These are phyloP conservation scores for Epichloe sibirici DNA, from an alignment of 2,329 filamentous ascomycete genomes.

Conservation along the genomic window DNA sequence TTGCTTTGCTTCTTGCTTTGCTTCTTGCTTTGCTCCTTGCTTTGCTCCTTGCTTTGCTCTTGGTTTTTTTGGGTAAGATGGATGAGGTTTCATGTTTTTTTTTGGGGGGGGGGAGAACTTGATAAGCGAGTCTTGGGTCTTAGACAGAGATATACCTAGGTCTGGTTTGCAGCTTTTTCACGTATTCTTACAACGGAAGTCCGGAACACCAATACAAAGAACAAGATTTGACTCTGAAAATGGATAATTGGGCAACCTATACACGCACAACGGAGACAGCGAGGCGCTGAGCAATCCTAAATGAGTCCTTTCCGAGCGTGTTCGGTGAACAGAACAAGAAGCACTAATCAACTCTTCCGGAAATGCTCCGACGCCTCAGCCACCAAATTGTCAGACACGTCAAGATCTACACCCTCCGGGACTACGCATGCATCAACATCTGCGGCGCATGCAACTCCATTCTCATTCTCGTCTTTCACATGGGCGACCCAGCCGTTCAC, in stretches of 20 bases:
- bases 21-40: too few relatives aligned
- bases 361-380: too few relatives aligned
- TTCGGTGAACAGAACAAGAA: too few relatives aligned
- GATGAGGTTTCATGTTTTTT: neutral
- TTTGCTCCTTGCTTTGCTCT: too few relatives aligned
- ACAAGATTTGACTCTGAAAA: neutral
- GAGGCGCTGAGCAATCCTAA: too few relatives aligned
- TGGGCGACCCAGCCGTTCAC: conserved; percentile 4
- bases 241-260: too few relatives aligned
- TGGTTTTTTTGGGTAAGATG: neutral
- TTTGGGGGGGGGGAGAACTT: too few relatives aligned
- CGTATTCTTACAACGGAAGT: neutral
- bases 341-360: too few relatives aligned
- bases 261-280: too few relatives aligned
- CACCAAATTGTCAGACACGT: neutral
- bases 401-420: conserved; percentile 2
- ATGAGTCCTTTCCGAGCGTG: too few relatives aligned
- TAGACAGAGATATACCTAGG: conserved; percentile 3
- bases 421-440: conserved; percentile 9
- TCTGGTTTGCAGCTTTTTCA: neutral
- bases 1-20: neutral
- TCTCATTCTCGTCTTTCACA: conserved; percentile 5
- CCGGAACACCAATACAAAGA: neutral
- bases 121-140: conserved; percentile 1
- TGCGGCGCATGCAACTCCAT: conserved; percentile 9